Base-by-base conservation (phyloP, 257 asterid species). In the Nicotiana sylvestris region DNA sequence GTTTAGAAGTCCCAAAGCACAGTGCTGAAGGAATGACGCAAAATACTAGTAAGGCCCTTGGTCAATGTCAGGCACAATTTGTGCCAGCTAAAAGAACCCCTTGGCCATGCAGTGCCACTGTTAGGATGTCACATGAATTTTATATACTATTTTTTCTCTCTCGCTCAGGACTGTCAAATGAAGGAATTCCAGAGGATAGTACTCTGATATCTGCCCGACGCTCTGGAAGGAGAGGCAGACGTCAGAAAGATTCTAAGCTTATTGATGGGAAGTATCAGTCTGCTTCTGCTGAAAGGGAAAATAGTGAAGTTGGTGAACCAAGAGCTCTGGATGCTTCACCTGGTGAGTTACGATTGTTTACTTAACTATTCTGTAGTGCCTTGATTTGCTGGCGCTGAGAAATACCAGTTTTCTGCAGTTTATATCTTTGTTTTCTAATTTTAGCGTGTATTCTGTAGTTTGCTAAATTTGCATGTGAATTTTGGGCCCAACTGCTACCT, bases 221-320 rank as follows among this genome's bases (percentile, higher is more conserved):
- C 72, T 21, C 93, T 80, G 94, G 97, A 81, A 92, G 94, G 90
- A 91, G 93, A 87, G 89, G 91, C 76, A 93, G 92, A 85, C 90
- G 91, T 81, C 88, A 88, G 21, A 93, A 87, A 83, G 91, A 90
- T 85, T 86, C 84, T 27, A 90, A 85, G 85, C 66, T 67, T 53
- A 77, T 46, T 76, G 92, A 92, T 74, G 96, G 88, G 78, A 91
- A 89, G 66, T 70, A 76, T 77, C 92, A 81, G 53, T 86, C 90
- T 46, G 64, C 76, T 66, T 56, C 90, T 35, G 68, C 89, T 49
- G 94, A 86, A 60, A 92, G 84, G 87, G 94, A 92, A 88, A 91
- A 86, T 58, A 80, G 43, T 87, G 93, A 87, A 78, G 77, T 85
- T 86, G 89, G 76, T 85, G 92, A 78, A 81, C 83, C 86, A 16